Percentiles rank a stretch among this genome's conserved stretches.
phyloP scores from a whole-genome alignment of 192 early-diverging fungal genomes.

The Mortierella claussenii region DNA sequence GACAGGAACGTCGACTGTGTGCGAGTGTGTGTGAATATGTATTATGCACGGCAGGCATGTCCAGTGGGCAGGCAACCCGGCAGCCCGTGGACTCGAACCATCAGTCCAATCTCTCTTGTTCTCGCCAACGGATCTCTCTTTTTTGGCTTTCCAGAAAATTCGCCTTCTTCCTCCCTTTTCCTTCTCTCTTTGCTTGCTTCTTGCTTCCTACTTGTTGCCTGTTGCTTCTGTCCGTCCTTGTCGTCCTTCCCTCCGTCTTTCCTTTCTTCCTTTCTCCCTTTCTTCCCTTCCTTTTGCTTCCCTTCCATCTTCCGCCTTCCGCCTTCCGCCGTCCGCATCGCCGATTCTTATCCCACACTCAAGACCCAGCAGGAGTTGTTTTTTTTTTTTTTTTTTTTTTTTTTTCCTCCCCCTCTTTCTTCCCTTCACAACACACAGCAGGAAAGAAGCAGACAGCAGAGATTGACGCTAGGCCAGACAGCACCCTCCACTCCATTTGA shows the following conservation, averaged over 20 bases:
- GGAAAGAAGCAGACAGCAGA: no score
- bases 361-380: no score
- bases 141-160: not conserved
- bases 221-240: not conserved
- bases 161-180: not conserved
- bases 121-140: slow-evolving; percentile 5
- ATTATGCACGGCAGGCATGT: no score
- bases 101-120: not conserved
- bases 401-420: no score
- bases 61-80: no score
- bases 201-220: not conserved
- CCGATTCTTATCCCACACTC: no score
- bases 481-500: no score
- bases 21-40: no score
- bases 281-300: not conserved
- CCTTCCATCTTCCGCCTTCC: not conserved
- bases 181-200: not conserved
- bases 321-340: not conserved
- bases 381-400: not conserved
- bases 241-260: not conserved
- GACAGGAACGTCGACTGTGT: not conserved
- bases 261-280: not conserved
- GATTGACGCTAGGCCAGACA: no score
- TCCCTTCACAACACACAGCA: no score
- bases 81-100: no score